Base-by-base conservation (phyloP, 768 basidiomycete species). In the Trametes meyenii region DNA sequence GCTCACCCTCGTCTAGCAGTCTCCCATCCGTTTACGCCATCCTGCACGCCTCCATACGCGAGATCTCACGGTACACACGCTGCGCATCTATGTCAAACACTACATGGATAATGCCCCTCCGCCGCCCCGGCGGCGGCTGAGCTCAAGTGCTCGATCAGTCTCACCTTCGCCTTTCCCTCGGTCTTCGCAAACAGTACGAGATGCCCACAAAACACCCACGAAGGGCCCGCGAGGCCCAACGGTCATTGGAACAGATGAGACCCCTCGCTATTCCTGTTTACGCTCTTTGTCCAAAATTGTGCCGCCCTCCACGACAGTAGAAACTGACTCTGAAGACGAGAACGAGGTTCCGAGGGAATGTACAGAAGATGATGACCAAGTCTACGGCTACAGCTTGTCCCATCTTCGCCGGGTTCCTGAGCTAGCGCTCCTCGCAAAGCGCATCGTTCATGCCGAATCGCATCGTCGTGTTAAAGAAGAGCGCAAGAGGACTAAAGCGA, bases 331-430 rank as follows among this genome's bases (percentile, higher is more conserved):
- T 12, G 13, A 24, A 38, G 29, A 44, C 12, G 60, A 59, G 10
- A 46, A 55, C 3, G 64, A 60, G 11, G 45, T 24, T 17, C 0
- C 36, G 39, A 7, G 45, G 61, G 50, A 64, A 23, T 36, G 16
- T 38, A 38, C 49, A 13, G 67, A 61, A 11, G 43, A 53, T 5
- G 61, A 55, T n/a, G 58, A 56, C 46, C 54, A 50, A 0, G 67
- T 73, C 39, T 71, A 73, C 38, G 88, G 89, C 1, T 90, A 88
- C 70, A 87, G 89, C 0, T 72, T 92, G 7, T 90, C 90, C 0
- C 86, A 91, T 67, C 79, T 93, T 2, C 84, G 89, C 7, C 87
- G 90, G 48, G 87, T 92, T 0, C 89, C 90, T 10, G 90, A 90
- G 65, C 78, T 93, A 3, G 76, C 82, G 0, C 76, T 83, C 13